Evolutionary conservation across 257 asterid species (phyloP).

Genomic region (Solanum virginianum): DNA sequence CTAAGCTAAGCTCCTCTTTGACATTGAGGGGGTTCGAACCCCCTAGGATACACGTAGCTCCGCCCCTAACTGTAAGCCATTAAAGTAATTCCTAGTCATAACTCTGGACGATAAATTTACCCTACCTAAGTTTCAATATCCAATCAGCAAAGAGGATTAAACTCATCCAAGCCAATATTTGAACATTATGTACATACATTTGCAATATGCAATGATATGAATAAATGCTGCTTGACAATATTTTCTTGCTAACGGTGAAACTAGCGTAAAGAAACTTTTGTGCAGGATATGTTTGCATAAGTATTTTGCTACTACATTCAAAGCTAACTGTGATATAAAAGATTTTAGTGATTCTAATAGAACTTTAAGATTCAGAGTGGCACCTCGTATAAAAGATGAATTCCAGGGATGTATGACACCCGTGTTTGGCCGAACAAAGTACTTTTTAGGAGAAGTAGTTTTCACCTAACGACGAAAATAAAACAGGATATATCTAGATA

Average conservation of each 20-base stretch:
- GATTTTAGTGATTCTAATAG: not conserved
- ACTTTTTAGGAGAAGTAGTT: constrained; percentile 83
- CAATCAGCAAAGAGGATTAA: not conserved
- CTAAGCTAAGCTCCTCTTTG: no score
- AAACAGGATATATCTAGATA: not conserved
- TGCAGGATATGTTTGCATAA: not conserved
- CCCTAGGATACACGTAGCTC: no score
- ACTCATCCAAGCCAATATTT: not conserved
- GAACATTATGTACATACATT: not conserved
- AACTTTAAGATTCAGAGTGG: constrained; percentile 1
- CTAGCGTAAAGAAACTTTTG: not conserved
- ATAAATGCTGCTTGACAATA: not conserved
- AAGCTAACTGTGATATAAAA: not conserved
- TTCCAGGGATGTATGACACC: constrained; percentile 70
- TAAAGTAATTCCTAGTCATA: not conserved
- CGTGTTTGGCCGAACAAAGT: constrained; percentile 75
- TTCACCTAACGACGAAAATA: constrained; percentile 40
- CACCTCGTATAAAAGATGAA: constrained; percentile 70
- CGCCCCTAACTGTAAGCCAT: no score
- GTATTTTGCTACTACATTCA: not conserved
- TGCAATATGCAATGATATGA: not conserved
- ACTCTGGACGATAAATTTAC: not conserved
- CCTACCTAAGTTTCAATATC: not conserved
- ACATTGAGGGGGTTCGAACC: no score
- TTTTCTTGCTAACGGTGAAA: not conserved